phyloP scores from a whole-genome alignment of 495 filamentous ascomycete genomes.

The Aspergillus diversus region DNA sequence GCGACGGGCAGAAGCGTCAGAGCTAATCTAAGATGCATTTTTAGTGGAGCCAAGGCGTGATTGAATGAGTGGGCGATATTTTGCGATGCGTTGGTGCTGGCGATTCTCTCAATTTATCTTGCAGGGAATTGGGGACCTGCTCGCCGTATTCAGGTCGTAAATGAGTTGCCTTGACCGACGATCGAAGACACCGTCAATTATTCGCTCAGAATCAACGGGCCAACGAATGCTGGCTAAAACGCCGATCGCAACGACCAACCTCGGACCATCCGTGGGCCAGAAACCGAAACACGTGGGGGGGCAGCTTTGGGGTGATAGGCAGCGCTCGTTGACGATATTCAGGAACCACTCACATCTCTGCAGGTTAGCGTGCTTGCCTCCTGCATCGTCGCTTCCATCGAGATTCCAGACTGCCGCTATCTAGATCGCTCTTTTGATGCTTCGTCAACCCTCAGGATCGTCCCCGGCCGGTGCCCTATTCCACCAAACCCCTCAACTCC shows the following conservation, averaged over 20 bases:
- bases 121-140: not conserved
- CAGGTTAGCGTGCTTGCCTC: no score
- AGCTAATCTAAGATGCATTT: constrained; percentile 21
- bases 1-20: constrained; percentile 25
- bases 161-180: no score
- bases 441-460: no score
- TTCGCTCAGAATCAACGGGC: not conserved
- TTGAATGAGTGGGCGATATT: not conserved
- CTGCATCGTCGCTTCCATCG: no score
- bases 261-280: constrained; percentile 11
- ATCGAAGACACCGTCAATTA: no score
- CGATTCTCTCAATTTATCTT: constrained; percentile 9
- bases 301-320: not conserved
- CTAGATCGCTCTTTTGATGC: no score
- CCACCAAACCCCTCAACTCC: no score
- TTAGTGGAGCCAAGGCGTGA: not conserved
- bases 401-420: no score
- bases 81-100: no score
- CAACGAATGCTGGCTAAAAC: not conserved
- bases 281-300: constrained; percentile 8
- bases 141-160: no score
- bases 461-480: no score
- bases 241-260: not conserved
- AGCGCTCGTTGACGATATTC: not conserved
- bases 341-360: not conserved